Evolutionary conservation across 1,139 yeast genomes (phyloP), one percentile per base, ranked within the genome.

Genomic region (Scheffersomyces quercinus): DNA sequence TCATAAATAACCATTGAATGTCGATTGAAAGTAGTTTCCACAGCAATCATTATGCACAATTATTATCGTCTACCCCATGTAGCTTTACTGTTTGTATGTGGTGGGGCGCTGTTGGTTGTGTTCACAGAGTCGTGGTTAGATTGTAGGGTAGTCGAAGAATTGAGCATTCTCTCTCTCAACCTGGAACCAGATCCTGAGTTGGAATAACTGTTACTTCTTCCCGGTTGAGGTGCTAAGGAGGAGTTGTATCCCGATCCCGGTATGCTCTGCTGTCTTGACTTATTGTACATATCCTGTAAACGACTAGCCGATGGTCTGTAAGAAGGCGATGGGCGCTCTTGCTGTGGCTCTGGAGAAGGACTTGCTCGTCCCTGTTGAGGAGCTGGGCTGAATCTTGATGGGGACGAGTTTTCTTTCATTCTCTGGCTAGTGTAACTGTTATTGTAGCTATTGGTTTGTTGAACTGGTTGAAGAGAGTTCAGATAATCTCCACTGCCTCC

Each of bases 241-340:
- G 64, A 49, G 46, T 53, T 62, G 47, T 70, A 67, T 2, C 70
- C 68, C 11, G 66, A 58, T 5, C 72, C 73, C 0, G 73, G 73
- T 3, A 63, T 52, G n/a, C 68, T 56, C 42, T 71, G 73, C 48
- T 71, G 76, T 37, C 76, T 59, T n/a, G 77, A 69, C 49, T 65
- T 67, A 48, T 73, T 68, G 52, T 73, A 68, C 70, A 74, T 59
- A 41, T 70, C 77, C 51, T 69, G 73, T 39, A 74, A 62, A 36
- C 72, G 57, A 45, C 75, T 67, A 8, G 70, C 59, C 3, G 70
- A 58, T 39, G 77, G 59, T 8, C 73, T 69, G 15, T 66, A 59
- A 48, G 67, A 67, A 14, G 35, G 35, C 8, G 24, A 14, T 11
- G 35, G 35, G 20, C 35, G 35, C 5, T 20, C 37, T 34, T 39